These are phyloP conservation scores for Ustilago bromivora DNA, from an alignment of 1,284 basidiomycete genomes.

Conservation along the genomic window DNA sequence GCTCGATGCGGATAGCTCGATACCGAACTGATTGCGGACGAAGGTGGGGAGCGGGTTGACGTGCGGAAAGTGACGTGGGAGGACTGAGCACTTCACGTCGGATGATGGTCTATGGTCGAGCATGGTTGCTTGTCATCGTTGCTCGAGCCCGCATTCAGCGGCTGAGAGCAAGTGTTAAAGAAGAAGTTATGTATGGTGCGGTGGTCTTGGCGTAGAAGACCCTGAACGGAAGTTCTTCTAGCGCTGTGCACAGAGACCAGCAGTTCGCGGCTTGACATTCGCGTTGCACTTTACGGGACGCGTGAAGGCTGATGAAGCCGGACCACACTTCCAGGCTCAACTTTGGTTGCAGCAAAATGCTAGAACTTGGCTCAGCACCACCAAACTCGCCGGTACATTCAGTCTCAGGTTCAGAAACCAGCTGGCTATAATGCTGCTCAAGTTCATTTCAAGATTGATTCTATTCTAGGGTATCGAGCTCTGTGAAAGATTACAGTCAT, in stretches of 20 bases:
- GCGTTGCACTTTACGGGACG: slow-evolving; percentile 23
- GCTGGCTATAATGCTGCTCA: background rate
- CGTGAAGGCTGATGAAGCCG: background rate
- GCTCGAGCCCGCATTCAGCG: background rate
- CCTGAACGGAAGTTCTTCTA: slow-evolving; percentile 1
- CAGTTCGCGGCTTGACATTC: background rate
- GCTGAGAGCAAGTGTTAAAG: background rate
- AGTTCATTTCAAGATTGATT: background rate
- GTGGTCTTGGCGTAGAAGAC: slow-evolving; percentile 1
- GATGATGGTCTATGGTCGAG: background rate
- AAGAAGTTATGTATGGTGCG: background rate
- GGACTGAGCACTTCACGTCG: slow-evolving; percentile 24
- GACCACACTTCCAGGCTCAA: background rate
- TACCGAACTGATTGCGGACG: slow-evolving; percentile 20
- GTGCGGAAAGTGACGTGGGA: slow-evolving; percentile 24
- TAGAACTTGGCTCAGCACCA: background rate
- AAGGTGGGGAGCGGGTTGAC: slow-evolving; percentile 28
- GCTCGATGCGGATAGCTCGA: slow-evolving; percentile 22
- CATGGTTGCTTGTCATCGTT: slow-evolving; percentile 17
- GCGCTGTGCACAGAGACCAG: slow-evolving; percentile 16
- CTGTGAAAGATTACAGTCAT: background rate
- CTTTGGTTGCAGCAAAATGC: background rate
- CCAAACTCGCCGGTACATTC: background rate
- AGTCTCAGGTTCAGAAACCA: background rate
- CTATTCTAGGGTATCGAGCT: slow-evolving; percentile 18